phyloP scores from a whole-genome alignment of 306 rosid genomes.

The Delonix regia region DNA sequence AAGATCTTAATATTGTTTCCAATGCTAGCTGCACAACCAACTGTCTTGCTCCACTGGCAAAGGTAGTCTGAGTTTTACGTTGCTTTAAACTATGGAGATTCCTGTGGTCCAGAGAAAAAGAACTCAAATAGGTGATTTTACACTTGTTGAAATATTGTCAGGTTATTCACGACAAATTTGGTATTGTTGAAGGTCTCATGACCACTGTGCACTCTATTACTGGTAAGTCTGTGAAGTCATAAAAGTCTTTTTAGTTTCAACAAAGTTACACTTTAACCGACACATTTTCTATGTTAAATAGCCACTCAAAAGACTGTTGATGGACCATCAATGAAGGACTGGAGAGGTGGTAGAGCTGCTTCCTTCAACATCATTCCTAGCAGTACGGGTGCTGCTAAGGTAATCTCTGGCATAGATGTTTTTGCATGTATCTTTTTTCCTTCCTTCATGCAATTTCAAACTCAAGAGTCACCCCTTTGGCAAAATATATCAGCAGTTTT shows the following conservation, averaged over 20 bases:
- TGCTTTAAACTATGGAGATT: neutral
- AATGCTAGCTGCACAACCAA: constrained; percentile 76
- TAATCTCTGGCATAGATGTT: neutral
- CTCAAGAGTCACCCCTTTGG: neutral
- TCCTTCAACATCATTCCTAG: constrained; percentile 80
- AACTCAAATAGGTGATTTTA: neutral
- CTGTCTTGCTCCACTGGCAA: constrained; percentile 71
- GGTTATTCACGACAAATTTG: constrained; percentile 82
- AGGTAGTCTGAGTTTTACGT: constrained; percentile 36
- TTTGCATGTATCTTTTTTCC: too few species aligned
- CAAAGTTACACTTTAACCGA: neutral
- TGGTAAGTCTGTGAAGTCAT: constrained; percentile 45
- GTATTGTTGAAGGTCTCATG: constrained; percentile 92
- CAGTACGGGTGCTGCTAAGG: constrained; percentile 84
- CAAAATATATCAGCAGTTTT: neutral
- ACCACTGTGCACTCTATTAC: constrained; percentile 88
- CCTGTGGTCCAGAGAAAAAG: neutral
- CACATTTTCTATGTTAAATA: constrained; percentile 23
- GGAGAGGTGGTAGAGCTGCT: constrained; percentile 86
- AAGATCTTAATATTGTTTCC: constrained; percentile 53
- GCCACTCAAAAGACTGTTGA: constrained; percentile 80
- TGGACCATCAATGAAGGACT: constrained; percentile 73
- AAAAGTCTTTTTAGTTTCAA: neutral
- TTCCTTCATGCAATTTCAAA: neutral
- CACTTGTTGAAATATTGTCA: constrained; percentile 24